Evolutionary conservation across 768 basidiomycete species (phyloP).

Genomic region (Megacollybia marginata): DNA sequence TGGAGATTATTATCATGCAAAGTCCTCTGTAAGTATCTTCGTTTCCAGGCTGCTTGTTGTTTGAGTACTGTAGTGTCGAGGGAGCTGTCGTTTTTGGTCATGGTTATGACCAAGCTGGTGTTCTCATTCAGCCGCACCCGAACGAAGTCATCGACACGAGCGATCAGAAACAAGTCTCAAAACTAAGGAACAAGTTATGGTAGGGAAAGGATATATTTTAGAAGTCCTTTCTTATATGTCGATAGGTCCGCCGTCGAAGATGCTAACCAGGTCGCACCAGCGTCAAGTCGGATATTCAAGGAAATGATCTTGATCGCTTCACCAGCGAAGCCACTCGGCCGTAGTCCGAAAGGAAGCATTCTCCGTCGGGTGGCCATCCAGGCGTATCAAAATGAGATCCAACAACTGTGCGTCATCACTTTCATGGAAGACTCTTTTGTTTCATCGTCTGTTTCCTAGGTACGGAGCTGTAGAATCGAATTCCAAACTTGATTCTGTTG

Average conservation of each 20-base stretch:
- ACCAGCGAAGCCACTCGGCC: constrained; percentile 31
- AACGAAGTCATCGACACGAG: constrained; percentile 18
- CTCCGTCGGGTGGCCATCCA: constrained; percentile 34
- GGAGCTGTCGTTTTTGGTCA: constrained; percentile 38
- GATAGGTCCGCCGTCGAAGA: constrained; percentile 32
- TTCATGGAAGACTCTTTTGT: neutral
- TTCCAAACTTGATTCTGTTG: constrained; percentile 6
- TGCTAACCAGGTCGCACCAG: constrained; percentile 35
- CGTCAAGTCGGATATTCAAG: constrained; percentile 41
- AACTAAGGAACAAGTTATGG: constrained; percentile 32
- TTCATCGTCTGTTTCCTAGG: constrained; percentile 4
- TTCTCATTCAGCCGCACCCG: constrained; percentile 24
- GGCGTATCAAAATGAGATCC: constrained; percentile 39
- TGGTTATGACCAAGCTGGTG: constrained; percentile 25
- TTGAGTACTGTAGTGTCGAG: constrained; percentile 7
- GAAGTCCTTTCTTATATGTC: neutral
- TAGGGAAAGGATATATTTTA: constrained; percentile 7
- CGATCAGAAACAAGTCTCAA: constrained; percentile 13
- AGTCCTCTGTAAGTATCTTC: constrained; percentile 7
- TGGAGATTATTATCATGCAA: constrained; percentile 13
- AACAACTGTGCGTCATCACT: constrained; percentile 26
- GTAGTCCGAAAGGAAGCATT: constrained; percentile 41
- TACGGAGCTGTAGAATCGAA: constrained; percentile 16
- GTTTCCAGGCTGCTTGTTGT: too few relatives aligned
- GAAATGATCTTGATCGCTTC: constrained; percentile 42